Conservation (phyloP, 1,284 basidiomycete genomes). For the Filobasidium uniguttulatum region DNA sequence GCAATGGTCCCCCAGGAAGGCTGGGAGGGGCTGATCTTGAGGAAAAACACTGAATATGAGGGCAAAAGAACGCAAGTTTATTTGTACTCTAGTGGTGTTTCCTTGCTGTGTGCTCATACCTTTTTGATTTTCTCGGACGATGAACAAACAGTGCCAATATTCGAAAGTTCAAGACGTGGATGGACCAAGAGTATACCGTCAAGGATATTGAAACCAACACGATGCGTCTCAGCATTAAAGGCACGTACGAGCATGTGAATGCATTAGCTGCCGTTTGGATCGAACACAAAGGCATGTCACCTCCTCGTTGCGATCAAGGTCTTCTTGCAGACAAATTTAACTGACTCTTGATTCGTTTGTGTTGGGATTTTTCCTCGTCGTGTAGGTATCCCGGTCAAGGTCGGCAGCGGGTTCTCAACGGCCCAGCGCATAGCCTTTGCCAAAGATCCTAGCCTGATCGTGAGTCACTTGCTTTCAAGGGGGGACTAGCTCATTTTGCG, state of each 20-base stretch:
- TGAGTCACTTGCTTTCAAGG: conserved; percentile 13
- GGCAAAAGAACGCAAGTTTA: conserved; percentile 26
- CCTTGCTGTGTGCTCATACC: not conserved
- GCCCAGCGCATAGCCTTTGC: conserved; percentile 29
- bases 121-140: not conserved
- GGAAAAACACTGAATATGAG: conserved; percentile 28
- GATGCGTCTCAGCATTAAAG: conserved; percentile 26
- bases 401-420: conserved; percentile 30
- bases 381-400: conserved; percentile 20
- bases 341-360: not conserved
- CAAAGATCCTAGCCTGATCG: conserved; percentile 23
- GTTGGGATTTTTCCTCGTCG: not conserved
- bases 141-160: conserved; percentile 21
- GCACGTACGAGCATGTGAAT: conserved; percentile 23
- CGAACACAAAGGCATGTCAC: conserved; percentile 21
- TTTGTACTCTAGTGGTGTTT: not conserved
- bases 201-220: conserved; percentile 18
- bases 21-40: conserved; percentile 34
- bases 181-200: conserved; percentile 32
- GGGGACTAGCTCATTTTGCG: not conserved
- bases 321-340: not conserved
- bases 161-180: conserved; percentile 34
- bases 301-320: not conserved
- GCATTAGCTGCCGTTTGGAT: conserved; percentile 29
- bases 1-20: conserved; percentile 23